A percentile compares a stretch with the other conserved stretches of the same genome.
Conservation (phyloP, 2,329 filamentous ascomycete genomes). For the Rugonectria rugulosa region DNA sequence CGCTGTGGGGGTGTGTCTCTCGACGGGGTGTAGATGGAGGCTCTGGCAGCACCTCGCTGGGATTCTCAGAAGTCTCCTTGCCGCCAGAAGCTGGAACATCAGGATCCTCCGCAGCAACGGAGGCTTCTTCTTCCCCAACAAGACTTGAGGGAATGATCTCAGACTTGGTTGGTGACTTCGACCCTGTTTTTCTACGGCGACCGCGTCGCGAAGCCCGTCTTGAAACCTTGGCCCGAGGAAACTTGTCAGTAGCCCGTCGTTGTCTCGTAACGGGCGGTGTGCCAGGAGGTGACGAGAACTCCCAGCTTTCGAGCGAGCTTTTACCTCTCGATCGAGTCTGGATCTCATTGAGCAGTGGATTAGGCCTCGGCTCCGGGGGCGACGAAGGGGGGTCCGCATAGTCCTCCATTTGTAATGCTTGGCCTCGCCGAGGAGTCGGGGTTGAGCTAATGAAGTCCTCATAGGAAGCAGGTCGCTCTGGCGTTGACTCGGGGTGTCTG, state of each 20-base stretch:
- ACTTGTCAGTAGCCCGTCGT: slow-evolving; percentile 13
- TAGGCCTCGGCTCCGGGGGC: slow-evolving; percentile 62
- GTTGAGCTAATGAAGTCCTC: slow-evolving; percentile 66
- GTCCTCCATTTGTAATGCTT: slow-evolving; percentile 57
- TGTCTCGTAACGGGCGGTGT: slow-evolving; percentile 54
- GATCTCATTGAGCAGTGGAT: slow-evolving; percentile 61
- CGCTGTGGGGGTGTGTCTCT: slow-evolving; percentile 25
- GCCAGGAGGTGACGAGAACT: slow-evolving; percentile 65
- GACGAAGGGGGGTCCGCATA: slow-evolving; percentile 65
- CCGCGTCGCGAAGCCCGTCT: slow-evolving; percentile 21
- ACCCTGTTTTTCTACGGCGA: slow-evolving; percentile 26
- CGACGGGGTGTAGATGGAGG: slow-evolving; percentile 24
- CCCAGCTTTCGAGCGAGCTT: slow-evolving; percentile 52
- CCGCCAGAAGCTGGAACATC: slow-evolving; percentile 12
- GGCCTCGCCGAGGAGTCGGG: slow-evolving; percentile 66
- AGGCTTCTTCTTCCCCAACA: slow-evolving; percentile 29
- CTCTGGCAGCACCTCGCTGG: slow-evolving; percentile 8
- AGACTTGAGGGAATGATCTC: slow-evolving; percentile 43
- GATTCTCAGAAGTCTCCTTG: background rate
- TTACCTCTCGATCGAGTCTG: slow-evolving; percentile 53
- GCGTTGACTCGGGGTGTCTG: slow-evolving; percentile 51
- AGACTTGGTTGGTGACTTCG: slow-evolving; percentile 21
- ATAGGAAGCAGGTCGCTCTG: slow-evolving; percentile 52
- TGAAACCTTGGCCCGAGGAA: slow-evolving; percentile 13
- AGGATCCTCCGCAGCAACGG: slow-evolving; percentile 8